Conservation (phyloP, 768 basidiomycete genomes). For the Vishniacozyma victoriae region DNA sequence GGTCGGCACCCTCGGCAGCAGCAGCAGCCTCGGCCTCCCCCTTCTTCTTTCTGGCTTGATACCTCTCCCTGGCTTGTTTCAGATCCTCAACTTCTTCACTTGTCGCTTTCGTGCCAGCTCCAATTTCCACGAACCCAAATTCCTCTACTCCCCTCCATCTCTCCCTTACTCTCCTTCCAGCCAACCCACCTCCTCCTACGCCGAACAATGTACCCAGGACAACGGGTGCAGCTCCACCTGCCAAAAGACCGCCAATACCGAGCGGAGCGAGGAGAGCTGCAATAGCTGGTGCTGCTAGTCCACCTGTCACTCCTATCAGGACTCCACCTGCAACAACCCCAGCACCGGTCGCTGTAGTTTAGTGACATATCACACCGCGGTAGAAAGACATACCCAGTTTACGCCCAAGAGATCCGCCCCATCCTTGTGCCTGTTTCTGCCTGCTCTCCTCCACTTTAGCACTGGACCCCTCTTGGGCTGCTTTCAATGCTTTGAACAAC, state of each 20-base stretch:
- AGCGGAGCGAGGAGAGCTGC: constrained; percentile 46
- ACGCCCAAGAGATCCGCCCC: constrained; percentile 47
- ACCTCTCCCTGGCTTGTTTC: constrained; percentile 24
- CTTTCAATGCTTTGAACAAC: constrained; percentile 37
- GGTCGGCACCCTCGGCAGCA: constrained; percentile 2
- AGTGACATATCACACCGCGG: neutral
- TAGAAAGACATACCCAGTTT: constrained; percentile 16
- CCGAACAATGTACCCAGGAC: constrained; percentile 49
- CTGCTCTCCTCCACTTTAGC: constrained; percentile 38
- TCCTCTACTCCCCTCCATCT: constrained; percentile 49
- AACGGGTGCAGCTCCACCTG: constrained; percentile 46
- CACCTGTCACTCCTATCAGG: constrained; percentile 49
- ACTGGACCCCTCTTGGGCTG: constrained; percentile 23
- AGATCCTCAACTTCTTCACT: constrained; percentile 36
- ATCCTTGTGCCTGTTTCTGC: constrained; percentile 46
- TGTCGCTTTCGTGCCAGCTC: constrained; percentile 35
- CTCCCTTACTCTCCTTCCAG: constrained; percentile 46
- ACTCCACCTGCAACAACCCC: constrained; percentile 49
- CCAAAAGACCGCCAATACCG: constrained; percentile 43
- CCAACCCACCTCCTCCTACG: constrained; percentile 49
- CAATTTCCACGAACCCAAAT: constrained; percentile 49
- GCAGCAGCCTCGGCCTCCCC: constrained; percentile 6
- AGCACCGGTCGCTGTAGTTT: constrained; percentile 46
- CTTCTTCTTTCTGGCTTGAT: constrained; percentile 11
- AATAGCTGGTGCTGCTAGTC: constrained; percentile 50